A percentile compares a stretch with the other conserved stretches of the same genome.
Evolutionary conservation across 1,284 basidiomycete species (phyloP).

Genomic region (Cryptococcus sp.): DNA sequence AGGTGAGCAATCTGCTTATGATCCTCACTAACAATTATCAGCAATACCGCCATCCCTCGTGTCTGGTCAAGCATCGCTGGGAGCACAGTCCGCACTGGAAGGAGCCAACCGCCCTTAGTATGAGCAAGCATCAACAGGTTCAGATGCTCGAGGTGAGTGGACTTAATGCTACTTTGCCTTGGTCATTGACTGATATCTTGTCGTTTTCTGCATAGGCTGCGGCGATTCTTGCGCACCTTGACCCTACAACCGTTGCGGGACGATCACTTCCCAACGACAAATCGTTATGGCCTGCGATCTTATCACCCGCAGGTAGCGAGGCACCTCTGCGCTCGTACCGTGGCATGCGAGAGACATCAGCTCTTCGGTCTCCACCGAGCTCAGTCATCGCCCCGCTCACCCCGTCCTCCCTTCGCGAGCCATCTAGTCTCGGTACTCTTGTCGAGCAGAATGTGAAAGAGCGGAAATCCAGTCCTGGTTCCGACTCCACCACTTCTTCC

Average conservation of each 20-base stretch:
- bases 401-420: constrained; percentile 42
- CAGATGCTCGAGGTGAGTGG: constrained; percentile 82
- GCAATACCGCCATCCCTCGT: constrained; percentile 92
- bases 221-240: constrained; percentile 85
- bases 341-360: constrained; percentile 42
- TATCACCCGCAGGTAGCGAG: constrained; percentile 51
- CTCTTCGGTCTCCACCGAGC: constrained; percentile 43
- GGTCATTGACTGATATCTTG: no score
- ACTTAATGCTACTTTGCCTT: no score
- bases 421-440: constrained; percentile 25
- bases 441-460: constrained; percentile 23
- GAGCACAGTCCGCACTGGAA: constrained; percentile 98
- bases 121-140: constrained; percentile 97
- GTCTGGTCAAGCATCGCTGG: constrained; percentile 95
- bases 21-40: constrained; percentile 41
- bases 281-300: constrained; percentile 65
- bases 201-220: constrained; percentile 65
- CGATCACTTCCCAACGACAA: constrained; percentile 89
- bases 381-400: constrained; percentile 40
- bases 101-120: constrained; percentile 87
- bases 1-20: constrained; percentile 59
- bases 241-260: constrained; percentile 60
- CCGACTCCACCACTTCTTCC: constrained; percentile 49
- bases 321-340: constrained; percentile 29
- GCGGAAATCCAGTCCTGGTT: constrained; percentile 41